Evolutionary conservation across 1,139 yeast species (phyloP).

Genomic region (Debaryomyces robertsiae): DNA sequence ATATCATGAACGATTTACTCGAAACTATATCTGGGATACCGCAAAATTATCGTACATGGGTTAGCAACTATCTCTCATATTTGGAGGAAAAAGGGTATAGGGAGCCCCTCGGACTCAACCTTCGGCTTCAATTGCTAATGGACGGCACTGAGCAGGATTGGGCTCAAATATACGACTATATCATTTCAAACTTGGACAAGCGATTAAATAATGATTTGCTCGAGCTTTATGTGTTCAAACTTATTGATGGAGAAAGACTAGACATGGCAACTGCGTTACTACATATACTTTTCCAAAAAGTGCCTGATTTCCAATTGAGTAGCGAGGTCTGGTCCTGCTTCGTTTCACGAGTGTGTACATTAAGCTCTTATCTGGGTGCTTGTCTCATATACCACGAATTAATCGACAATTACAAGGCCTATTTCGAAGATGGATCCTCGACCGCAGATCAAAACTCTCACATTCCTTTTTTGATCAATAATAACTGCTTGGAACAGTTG

Average conservation of each 20-base stretch:
- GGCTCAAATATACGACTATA: constrained; percentile 11
- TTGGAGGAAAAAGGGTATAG: background rate
- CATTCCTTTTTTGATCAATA: constrained; percentile 38
- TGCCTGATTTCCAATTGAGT: constrained; percentile 25
- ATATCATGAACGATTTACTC: constrained; percentile 3
- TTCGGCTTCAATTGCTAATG: constrained; percentile 8
- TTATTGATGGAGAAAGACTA: constrained; percentile 21
- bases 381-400: constrained; percentile 39
- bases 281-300: constrained; percentile 23
- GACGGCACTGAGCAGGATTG: background rate
- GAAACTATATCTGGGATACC: constrained; percentile 5
- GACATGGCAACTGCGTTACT: constrained; percentile 27
- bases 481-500: constrained; percentile 27
- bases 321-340: constrained; percentile 41
- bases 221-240: constrained; percentile 25
- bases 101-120: constrained; percentile 3
- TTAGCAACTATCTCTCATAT: constrained; percentile 2
- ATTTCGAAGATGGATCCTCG: constrained; percentile 21
- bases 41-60: background rate
- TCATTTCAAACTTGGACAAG: constrained; percentile 10
- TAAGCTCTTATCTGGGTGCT: constrained; percentile 36
- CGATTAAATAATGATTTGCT: constrained; percentile 5
- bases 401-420: constrained; percentile 28
- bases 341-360: constrained; percentile 28
- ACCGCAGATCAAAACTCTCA: constrained; percentile 13